Evolutionary conservation across 192 early-diverging fungal species (phyloP), one percentile per base, ranked within the genome.

Genomic region (Coemansia aciculifera): DNA sequence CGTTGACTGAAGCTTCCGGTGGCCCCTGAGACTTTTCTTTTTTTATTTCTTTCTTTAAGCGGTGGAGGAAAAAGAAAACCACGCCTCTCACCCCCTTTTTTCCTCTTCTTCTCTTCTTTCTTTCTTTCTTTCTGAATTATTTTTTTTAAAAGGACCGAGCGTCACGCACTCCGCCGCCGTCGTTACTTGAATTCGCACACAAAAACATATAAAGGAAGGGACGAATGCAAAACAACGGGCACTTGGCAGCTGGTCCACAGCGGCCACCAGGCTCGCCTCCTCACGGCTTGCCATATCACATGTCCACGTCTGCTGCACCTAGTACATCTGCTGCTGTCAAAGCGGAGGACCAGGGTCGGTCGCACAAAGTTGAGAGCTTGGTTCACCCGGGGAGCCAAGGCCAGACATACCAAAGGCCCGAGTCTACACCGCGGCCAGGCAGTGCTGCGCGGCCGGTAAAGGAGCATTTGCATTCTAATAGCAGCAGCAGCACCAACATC

Each of bases 211-310:
- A 31, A 10, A 54, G 27, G 24, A 12, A 27, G 34, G 34, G 34
- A 34, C 34, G 54, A 54, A 69, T 81, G 78, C 79, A 78, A 44
- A 77, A 77, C 37, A 77, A 78, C 72, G 75, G 76, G 29, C 79
- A 82, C n/a, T 57, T 78, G 36, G 56, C 64, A 12, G 59, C 75
- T 42, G 72, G 69, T 27, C 57, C 65, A 24, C 66, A 56, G 21
- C 77, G 69, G 44, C 63, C 56, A 56, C 63, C 56, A 56, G 62
- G 51, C 62, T 21, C 62, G 62, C 46, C 31, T 38, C 29, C 68
- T 37, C 60, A 70, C 49, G 29, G 54, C 15, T 40, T 52, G 13
- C 34, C 52, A 39, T 70, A 64, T 64, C 62, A 64, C 38, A 70
- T 70, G 60, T 21, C 54, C 2, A 12, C 42, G 38, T 61, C 51